These are phyloP conservation scores for Ascochyta viciae-villosae DNA, from an alignment of 2,329 filamentous ascomycete genomes.

Conservation along the genomic window DNA sequence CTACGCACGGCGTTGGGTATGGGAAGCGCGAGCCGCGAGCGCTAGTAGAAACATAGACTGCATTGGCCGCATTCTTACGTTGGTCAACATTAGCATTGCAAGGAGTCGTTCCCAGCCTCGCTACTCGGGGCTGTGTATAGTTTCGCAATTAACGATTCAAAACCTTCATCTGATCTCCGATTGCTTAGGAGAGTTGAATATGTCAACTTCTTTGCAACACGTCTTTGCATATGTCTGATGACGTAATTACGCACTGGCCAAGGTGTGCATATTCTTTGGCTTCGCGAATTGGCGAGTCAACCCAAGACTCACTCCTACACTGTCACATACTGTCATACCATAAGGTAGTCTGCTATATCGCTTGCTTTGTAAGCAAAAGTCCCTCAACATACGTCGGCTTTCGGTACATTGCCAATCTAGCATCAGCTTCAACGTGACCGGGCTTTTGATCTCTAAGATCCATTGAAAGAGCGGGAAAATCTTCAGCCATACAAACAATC, in stretches of 20 bases:
- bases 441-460: background rate
- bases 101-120: slow-evolving; percentile 22
- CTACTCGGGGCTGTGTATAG: slow-evolving; percentile 12
- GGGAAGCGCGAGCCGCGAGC: slow-evolving; percentile 32
- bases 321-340: no score
- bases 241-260: slow-evolving; percentile 13
- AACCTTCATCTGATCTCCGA: background rate
- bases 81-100: slow-evolving; percentile 29
- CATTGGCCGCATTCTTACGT: slow-evolving; percentile 20
- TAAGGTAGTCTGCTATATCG: no score
- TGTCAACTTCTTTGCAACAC: background rate
- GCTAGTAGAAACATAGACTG: slow-evolving; percentile 24
- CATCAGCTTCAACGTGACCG: background rate
- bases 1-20: slow-evolving; percentile 36
- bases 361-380: no score
- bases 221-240: background rate
- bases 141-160: slow-evolving; percentile 2
- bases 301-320: no score
- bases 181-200: background rate
- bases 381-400: no score
- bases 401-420: background rate
- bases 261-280: background rate
- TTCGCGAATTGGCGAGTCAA: background rate
- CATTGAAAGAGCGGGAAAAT: background rate
- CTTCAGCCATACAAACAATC: background rate